Percentiles rank a stretch among this genome's conserved stretches.
Conservation (phyloP, 345 rosid genomes). For the Populus ilicifolia region DNA sequence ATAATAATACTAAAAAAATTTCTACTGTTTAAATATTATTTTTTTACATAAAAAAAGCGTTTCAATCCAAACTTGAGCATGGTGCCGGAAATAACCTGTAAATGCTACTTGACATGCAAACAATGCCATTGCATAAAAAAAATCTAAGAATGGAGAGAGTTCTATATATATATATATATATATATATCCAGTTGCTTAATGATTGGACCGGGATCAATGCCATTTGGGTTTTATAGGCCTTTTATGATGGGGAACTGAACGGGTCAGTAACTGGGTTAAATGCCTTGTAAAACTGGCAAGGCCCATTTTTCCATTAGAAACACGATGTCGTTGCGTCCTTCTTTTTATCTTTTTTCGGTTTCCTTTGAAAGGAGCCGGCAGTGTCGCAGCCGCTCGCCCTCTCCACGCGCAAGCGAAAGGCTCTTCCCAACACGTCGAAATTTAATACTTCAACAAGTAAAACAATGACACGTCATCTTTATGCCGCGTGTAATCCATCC, state of each 20-base stretch:
- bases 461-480: slow-evolving; percentile 10
- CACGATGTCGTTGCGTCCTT: not conserved
- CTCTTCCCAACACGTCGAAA: slow-evolving; percentile 14
- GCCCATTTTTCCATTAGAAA: not conserved
- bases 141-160: too few species aligned
- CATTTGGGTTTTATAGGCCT: not conserved
- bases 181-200: not conserved
- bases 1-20: too few species aligned
- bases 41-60: too few species aligned
- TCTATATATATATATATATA: too few species aligned
- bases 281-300: not conserved
- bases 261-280: not conserved
- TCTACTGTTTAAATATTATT: too few species aligned
- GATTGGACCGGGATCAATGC: not conserved
- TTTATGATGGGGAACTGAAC: not conserved
- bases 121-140: too few species aligned
- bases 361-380: not conserved
- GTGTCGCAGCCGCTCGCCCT: not conserved
- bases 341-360: too few species aligned
- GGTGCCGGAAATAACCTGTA: too few species aligned
- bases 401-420: not conserved
- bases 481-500: slow-evolving; percentile 3
- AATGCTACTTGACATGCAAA: too few species aligned
- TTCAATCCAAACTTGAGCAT: too few species aligned
- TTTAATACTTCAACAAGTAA: slow-evolving; percentile 6